Conservation (phyloP, 108 stramenopile species). For the Hondaea fermentalgiana region DNA sequence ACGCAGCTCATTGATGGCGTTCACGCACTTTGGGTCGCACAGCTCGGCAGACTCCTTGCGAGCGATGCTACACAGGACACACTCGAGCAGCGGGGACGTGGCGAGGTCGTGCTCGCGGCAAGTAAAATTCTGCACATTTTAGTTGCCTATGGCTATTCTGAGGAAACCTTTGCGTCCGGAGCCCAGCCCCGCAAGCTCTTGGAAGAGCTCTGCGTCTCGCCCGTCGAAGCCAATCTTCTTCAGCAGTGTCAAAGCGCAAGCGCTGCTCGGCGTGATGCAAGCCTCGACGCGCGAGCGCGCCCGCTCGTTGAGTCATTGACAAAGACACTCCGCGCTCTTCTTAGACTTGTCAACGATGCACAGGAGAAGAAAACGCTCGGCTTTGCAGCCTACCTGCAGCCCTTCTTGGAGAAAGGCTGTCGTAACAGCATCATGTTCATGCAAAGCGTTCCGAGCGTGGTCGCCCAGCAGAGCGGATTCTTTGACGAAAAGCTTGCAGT, state of each 20-base stretch:
- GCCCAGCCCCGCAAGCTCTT: not conserved
- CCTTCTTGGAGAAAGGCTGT: not conserved
- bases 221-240: not conserved
- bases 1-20: not conserved
- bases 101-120: not conserved
- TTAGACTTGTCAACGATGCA: not conserved
- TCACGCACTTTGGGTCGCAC: not conserved
- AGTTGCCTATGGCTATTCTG: not conserved
- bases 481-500: not conserved
- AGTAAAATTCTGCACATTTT: not conserved
- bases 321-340: not conserved
- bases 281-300: not conserved
- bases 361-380: not conserved
- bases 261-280: not conserved
- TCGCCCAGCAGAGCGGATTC: not conserved
- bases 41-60: not conserved
- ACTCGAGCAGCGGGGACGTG: not conserved
- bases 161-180: not conserved
- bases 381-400: not conserved
- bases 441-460: not conserved
- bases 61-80: not conserved
- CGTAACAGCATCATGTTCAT: not conserved
- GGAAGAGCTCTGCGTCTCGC: not conserved
- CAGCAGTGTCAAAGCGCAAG: not conserved
- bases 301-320: not conserved